These are phyloP conservation scores for Cordyceps tenuipes DNA, from an alignment of 2,329 filamentous ascomycete species.

Conservation along the genomic window DNA sequence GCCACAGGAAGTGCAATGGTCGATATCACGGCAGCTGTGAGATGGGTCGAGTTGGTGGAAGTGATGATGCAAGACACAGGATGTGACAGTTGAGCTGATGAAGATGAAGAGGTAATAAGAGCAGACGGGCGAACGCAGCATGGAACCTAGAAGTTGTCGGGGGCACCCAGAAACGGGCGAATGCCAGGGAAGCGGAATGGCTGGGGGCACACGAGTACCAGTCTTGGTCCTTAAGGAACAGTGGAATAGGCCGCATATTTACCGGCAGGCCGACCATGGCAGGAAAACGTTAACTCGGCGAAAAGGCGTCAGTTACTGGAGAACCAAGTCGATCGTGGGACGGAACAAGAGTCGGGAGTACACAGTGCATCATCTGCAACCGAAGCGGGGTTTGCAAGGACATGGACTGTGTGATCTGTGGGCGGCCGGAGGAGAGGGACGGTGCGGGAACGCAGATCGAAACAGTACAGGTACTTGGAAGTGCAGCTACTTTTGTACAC, in stretches of 20 bases:
- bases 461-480: conserved; percentile 1
- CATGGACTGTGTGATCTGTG: not conserved
- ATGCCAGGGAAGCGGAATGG: not conserved
- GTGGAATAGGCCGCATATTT: not conserved
- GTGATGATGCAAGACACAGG: not conserved
- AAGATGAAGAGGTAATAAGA: not conserved
- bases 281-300: not conserved
- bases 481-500: not conserved
- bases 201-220: not conserved
- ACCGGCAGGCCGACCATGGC: not conserved
- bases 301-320: not conserved
- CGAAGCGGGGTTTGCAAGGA: not conserved
- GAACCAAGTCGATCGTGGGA: not conserved
- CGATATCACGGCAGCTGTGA: not conserved
- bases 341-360: not conserved
- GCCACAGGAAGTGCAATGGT: not conserved
- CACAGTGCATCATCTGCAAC: not conserved
- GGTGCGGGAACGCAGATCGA: conserved; percentile 10
- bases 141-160: not conserved
- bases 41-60: not conserved
- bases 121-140: not conserved
- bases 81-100: not conserved
- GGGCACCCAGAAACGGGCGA: not conserved
- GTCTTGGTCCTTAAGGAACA: not conserved
- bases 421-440: not conserved